Evolutionary conservation across 2,329 filamentous ascomycete species (phyloP), one percentile per base, ranked within the genome.

Genomic region (Penicillium sp.): DNA sequence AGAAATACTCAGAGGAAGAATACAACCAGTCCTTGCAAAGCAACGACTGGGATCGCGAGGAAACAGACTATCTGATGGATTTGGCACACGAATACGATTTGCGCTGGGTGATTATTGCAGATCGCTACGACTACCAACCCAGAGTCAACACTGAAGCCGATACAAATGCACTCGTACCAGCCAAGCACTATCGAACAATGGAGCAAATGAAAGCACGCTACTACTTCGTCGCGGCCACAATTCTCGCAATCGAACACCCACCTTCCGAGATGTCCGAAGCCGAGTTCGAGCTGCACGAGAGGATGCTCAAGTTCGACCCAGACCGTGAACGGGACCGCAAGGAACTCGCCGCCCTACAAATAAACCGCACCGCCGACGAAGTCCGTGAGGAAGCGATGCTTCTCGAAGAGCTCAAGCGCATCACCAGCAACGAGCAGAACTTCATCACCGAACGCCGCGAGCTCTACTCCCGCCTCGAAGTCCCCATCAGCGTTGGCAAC

Each of bases 191-290:
- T 7, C 85, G 94, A 41, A 87, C 85, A 1, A 86, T 97, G 80
- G 94, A 99, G 72, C 91, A 96, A 58, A 79, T 99, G 57, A 99
- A 99, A 73, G 83, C 87, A 15, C 85, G 94, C 51, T 97, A 96
- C 76, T 99, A 97, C 74, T 85, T 87, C 52, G 85, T 97, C 33
- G 90, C 89, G 2, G 88, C 89, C 8, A 89, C 86, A 67, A 88
- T 94, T 80, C 89, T 96, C 80, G 86, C 88, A 2, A 78, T 90
- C 6, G 84, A 90, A 65, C 92, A 89, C 55, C 90, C 90, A 0
- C 85, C 89, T 0, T 88, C 89, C 57, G 90, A 86, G 72, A 97
- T 99, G 94, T 91, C 89, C 23, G 85, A 88, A 40, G 81, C 88
- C 2, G 92, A 99, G 71, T 96, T 90, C 70, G 84, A 84, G 40